Percentiles rank a stretch among this genome's conserved stretches.
Evolutionary conservation across 2,329 filamentous ascomycete genomes (phyloP).

Genomic region (Massarina eburnea): DNA sequence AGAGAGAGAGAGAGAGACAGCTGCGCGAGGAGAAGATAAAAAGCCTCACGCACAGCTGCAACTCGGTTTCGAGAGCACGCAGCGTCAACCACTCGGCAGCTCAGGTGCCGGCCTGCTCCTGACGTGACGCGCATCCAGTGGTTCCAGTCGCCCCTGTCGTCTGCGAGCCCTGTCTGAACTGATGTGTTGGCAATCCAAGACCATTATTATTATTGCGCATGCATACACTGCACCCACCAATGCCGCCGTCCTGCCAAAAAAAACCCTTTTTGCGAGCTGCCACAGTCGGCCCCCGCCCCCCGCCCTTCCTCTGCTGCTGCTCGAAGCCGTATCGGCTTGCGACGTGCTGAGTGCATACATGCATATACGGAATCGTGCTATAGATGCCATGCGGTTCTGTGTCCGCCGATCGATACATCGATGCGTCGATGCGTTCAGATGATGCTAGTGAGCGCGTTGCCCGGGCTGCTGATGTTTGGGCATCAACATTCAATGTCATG

Average conservation of each 20-base stretch:
- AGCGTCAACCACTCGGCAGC: slow-evolving; percentile 17
- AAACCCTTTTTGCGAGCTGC: background rate
- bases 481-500: background rate
- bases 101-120: slow-evolving; percentile 6
- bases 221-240: slow-evolving; percentile 5
- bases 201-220: too few species aligned
- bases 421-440: background rate
- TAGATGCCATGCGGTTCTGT: background rate
- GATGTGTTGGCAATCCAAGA: slow-evolving; percentile 37
- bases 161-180: too few species aligned
- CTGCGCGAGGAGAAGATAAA: too few species aligned
- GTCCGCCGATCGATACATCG: background rate
- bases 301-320: slow-evolving; percentile 32
- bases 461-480: background rate
- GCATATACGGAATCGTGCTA: background rate
- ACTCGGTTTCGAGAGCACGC: background rate
- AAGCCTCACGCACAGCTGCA: too few species aligned
- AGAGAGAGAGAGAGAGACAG: too few species aligned
- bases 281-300: too few species aligned
- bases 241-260: too few species aligned
- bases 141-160: slow-evolving; percentile 14
- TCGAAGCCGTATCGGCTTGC: slow-evolving; percentile 18
- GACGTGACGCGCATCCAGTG: slow-evolving; percentile 26
- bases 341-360: background rate
- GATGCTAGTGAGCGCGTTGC: background rate